phyloP scores from a whole-genome alignment of 2,329 filamentous ascomycete genomes.

The Onygenales sp. region DNA sequence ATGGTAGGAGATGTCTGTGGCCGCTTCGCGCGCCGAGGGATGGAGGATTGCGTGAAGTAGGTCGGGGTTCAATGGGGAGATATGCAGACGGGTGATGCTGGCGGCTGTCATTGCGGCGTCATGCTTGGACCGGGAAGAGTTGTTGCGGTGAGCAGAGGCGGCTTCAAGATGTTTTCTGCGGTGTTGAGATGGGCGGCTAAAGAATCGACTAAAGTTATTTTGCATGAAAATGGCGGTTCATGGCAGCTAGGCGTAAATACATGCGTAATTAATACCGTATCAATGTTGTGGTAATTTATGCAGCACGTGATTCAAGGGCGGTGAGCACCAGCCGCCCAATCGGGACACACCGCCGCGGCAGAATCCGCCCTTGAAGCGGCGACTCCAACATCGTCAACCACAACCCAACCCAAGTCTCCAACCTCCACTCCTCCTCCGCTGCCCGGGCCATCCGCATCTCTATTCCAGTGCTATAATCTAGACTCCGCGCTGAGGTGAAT shows the following conservation, averaged over 20 bases:
- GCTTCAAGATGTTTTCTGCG: background rate
- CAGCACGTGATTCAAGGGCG: background rate
- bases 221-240: background rate
- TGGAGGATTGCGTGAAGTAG: constrained; percentile 66
- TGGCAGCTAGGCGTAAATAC: background rate
- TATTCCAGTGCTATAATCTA: no score
- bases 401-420: background rate
- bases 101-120: constrained; percentile 21
- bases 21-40: constrained; percentile 53
- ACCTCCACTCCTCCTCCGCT: no score
- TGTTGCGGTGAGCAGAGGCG: background rate
- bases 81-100: constrained; percentile 58
- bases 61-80: constrained; percentile 71
- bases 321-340: background rate
- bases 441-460: no score
- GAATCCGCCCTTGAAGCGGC: background rate
- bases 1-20: constrained; percentile 82
- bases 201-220: background rate
- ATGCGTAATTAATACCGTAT: background rate
- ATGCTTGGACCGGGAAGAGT: background rate
- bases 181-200: background rate
- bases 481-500: no score
- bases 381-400: background rate
- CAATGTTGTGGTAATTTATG: background rate
- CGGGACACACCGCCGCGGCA: background rate